Evolutionary conservation across 306 rosid genomes (phyloP).

Genomic region (Cajanus cajan): DNA sequence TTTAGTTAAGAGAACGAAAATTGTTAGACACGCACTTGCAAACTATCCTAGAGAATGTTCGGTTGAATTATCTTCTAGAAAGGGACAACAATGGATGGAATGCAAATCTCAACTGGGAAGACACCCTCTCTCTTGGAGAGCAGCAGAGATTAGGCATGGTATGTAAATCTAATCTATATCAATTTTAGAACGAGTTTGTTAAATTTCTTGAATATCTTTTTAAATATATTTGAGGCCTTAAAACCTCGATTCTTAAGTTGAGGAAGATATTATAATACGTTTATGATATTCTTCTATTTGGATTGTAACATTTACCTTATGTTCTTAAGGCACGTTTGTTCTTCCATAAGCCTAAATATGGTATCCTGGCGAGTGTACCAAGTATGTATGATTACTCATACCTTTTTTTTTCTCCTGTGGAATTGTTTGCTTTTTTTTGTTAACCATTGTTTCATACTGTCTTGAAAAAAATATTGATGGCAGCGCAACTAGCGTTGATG

Average conservation of each 20-base stretch:
- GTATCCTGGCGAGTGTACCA: slow-evolving; percentile 97
- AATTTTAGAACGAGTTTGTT: slow-evolving; percentile 7
- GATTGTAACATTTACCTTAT: slow-evolving; percentile 36
- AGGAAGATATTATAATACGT: background rate
- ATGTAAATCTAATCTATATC: slow-evolving; percentile 26
- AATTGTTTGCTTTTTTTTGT: slow-evolving; percentile 13
- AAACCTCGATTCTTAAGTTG: background rate
- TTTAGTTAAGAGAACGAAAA: too few species aligned
- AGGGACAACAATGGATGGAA: slow-evolving; percentile 87
- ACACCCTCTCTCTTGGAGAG: slow-evolving; percentile 91
- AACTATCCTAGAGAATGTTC: slow-evolving; percentile 78
- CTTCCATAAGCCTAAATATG: slow-evolving; percentile 93
- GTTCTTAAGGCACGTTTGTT: slow-evolving; percentile 83
- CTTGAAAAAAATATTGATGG: slow-evolving; percentile 15
- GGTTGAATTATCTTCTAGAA: slow-evolving; percentile 90
- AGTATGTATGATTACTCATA: slow-evolving; percentile 54
- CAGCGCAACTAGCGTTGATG: slow-evolving; percentile 98
- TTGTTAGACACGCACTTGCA: slow-evolving; percentile 64
- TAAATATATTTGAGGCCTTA: slow-evolving; percentile 1
- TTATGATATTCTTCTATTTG: slow-evolving; percentile 12
- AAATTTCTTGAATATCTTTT: slow-evolving; percentile 23
- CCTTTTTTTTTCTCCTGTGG: background rate
- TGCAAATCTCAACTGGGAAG: slow-evolving; percentile 90
- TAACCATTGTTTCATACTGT: slow-evolving; percentile 10
- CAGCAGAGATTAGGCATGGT: slow-evolving; percentile 99